phyloP scores from a whole-genome alignment of 1,284 basidiomycete genomes.

The Puccinia triticina region DNA sequence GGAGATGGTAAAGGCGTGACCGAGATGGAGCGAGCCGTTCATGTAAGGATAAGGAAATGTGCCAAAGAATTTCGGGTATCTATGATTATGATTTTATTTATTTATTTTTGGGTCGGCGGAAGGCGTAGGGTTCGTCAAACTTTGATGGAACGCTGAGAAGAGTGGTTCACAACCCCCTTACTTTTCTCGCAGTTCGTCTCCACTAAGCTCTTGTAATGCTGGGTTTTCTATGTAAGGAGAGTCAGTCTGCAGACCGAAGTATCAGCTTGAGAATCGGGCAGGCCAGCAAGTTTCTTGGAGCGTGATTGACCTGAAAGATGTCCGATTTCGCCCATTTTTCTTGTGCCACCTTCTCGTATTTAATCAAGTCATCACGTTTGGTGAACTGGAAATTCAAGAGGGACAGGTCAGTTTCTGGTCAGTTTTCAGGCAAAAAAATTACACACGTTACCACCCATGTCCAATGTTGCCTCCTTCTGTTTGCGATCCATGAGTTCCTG shows the following conservation, averaged over 20 bases:
- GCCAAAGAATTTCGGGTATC: slow-evolving; percentile 50
- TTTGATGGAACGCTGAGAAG: background rate
- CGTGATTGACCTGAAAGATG: slow-evolving; percentile 25
- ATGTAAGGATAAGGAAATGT: slow-evolving; percentile 70
- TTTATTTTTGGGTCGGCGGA: background rate
- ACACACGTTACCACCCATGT: slow-evolving; percentile 21
- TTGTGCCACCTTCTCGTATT: slow-evolving; percentile 42
- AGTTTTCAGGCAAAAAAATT: background rate
- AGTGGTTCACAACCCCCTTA: background rate
- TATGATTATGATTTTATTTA: slow-evolving; percentile 1
- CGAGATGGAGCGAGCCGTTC: slow-evolving; percentile 96
- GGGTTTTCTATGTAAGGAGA: slow-evolving; percentile 45
- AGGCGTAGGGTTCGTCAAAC: background rate
- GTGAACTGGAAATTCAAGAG: slow-evolving; percentile 22
- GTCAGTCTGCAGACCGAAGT: slow-evolving; percentile 18
- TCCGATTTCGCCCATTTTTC: slow-evolving; percentile 31
- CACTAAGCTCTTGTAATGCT: slow-evolving; percentile 20
- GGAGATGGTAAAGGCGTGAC: slow-evolving; percentile 96
- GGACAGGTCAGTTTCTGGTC: background rate
- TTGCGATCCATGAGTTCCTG: slow-evolving; percentile 44
- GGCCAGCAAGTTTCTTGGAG: background rate
- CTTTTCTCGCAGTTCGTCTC: slow-evolving; percentile 48
- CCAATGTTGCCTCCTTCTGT: slow-evolving; percentile 41
- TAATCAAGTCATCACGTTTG: slow-evolving; percentile 46
- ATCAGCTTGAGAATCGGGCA: background rate